A percentile compares a stretch with the other conserved stretches of the same genome.
Evolutionary conservation across 441 rosid genomes (phyloP).

Genomic region (Jatropha multifida): DNA sequence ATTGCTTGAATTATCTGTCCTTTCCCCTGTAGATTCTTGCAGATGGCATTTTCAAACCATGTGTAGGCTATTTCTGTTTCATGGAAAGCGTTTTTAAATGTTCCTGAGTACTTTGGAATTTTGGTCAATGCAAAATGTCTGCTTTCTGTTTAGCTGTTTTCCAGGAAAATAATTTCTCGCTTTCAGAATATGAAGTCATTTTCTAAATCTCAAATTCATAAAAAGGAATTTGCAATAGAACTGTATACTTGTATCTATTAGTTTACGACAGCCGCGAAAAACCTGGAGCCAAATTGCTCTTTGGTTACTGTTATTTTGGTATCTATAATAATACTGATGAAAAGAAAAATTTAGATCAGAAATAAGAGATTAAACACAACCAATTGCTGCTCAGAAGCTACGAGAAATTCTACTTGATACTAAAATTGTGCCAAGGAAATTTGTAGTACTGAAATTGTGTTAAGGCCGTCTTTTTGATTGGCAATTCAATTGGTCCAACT

Average conservation of each 20-base stretch:
- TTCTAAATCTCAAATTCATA: neutral
- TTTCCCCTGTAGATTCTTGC: neutral
- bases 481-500: neutral
- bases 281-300: too few relatives aligned
- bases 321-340: too few relatives aligned
- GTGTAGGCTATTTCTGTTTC: neutral
- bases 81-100: neutral
- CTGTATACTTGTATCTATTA: too few relatives aligned
- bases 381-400: too few relatives aligned
- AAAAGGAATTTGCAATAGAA: neutral
- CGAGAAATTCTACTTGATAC: neutral
- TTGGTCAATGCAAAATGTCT: neutral
- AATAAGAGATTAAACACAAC: too few relatives aligned
- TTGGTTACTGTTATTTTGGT: too few relatives aligned
- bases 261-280: too few relatives aligned
- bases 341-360: too few relatives aligned
- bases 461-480: neutral
- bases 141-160: neutral
- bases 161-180: neutral
- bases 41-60: neutral
- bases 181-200: neutral
- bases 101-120: neutral
- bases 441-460: neutral
- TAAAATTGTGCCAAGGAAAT: neutral
- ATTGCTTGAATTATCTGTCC: neutral